Evolutionary conservation across 148 eudicot species (phyloP).

Genomic region (Camellia sinensis): DNA sequence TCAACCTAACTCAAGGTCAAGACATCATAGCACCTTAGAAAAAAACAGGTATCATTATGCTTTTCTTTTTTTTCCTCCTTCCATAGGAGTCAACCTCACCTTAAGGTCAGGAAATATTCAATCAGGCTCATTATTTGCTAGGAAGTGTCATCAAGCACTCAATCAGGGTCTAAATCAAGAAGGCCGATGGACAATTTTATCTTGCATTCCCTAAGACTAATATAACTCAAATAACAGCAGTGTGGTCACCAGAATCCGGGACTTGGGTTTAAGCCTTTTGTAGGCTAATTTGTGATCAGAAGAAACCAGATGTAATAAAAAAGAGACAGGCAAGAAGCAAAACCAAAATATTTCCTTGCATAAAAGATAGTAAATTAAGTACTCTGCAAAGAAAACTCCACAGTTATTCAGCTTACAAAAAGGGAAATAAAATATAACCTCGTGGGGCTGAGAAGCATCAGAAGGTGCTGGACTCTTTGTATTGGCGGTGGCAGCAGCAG

Average conservation of each 20-base stretch:
- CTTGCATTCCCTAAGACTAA: too few species aligned
- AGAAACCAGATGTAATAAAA: background rate
- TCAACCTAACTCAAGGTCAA: slow-evolving; percentile 3
- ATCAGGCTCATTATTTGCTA: background rate
- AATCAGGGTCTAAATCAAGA: background rate
- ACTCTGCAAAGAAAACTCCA: background rate
- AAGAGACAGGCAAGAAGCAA: background rate
- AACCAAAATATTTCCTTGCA: slow-evolving; percentile 7
- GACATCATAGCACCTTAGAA: background rate
- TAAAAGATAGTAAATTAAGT: background rate
- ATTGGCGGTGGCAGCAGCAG: slow-evolving; percentile 21
- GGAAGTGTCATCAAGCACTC: background rate
- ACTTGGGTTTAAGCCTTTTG: background rate
- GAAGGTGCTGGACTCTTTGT: slow-evolving; percentile 32
- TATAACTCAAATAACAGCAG: too few species aligned
- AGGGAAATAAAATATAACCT: slow-evolving; percentile 35
- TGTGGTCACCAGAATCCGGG: too few species aligned
- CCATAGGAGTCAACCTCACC: background rate
- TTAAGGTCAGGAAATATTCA: background rate
- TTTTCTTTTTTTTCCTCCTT: background rate
- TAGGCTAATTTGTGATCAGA: background rate
- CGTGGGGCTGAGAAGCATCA: slow-evolving; percentile 31
- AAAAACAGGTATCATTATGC: background rate
- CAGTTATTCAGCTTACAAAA: background rate
- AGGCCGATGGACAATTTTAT: too few species aligned